These are phyloP conservation scores for Lotus japonicus DNA, from an alignment of 306 rosid genomes.

Conservation along the genomic window DNA sequence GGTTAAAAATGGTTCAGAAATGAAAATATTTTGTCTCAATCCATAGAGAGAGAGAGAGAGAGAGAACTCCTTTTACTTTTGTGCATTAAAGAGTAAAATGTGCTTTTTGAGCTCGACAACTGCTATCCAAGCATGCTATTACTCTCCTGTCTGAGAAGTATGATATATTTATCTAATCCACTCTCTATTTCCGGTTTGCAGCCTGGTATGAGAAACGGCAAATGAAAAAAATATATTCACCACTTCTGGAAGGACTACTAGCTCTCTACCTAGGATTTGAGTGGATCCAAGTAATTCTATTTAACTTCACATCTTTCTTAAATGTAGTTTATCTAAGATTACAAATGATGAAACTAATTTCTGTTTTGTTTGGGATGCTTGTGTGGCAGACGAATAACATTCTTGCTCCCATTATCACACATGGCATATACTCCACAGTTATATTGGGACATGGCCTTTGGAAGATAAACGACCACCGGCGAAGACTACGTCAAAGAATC, in stretches of 20 bases:
- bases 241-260: constrained; percentile 85
- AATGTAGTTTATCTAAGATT: neutral
- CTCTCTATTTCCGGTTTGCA: constrained; percentile 35
- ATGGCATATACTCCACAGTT: constrained; percentile 88
- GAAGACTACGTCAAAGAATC: constrained; percentile 69
- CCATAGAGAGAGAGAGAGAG: no score
- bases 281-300: constrained; percentile 73
- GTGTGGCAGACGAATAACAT: constrained; percentile 69
- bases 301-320: neutral
- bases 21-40: neutral
- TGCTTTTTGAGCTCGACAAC: no score
- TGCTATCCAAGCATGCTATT: no score
- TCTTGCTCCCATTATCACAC: constrained; percentile 90
- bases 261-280: constrained; percentile 97
- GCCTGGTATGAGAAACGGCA: constrained; percentile 93
- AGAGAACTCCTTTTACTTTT: no score
- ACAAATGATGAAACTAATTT: constrained; percentile 16
- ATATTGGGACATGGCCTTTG: constrained; percentile 93
- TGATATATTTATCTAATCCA: neutral
- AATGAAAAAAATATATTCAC: constrained; percentile 91
- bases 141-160: no score
- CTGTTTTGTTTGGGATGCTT: constrained; percentile 13
- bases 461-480: constrained; percentile 88
- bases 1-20: neutral
- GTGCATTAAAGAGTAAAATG: neutral